A percentile compares a stretch with the other conserved stretches of the same genome.
phyloP scores from a whole-genome alignment of 345 rosid genomes.

The Eucalyptus erythrocorys region DNA sequence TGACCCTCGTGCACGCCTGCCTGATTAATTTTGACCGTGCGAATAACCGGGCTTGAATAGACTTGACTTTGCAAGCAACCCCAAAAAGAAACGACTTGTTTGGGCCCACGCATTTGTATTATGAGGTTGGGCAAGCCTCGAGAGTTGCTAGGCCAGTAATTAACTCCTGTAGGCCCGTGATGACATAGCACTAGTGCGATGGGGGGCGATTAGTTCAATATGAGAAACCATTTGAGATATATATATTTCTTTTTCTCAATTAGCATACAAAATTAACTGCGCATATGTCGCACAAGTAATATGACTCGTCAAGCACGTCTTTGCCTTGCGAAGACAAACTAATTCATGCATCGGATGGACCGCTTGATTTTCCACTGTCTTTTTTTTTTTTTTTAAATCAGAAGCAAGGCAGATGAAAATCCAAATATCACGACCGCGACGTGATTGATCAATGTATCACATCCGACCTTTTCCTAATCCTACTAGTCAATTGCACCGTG shows the following conservation, averaged over 20 bases:
- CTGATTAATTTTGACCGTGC: not conserved
- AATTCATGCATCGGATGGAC: not conserved
- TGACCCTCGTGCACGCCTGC: not conserved
- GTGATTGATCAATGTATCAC: not conserved
- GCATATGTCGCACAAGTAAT: not conserved
- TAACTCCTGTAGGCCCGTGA: not conserved
- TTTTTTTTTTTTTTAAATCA: not conserved
- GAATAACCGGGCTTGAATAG: not conserved
- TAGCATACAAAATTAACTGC: not conserved
- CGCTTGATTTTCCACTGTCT: not conserved
- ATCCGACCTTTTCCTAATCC: not conserved
- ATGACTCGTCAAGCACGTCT: not conserved
- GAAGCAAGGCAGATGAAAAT: not conserved
- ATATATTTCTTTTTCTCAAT: not conserved
- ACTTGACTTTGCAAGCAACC: not conserved
- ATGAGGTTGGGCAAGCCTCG: not conserved
- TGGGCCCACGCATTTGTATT: fast-evolving
- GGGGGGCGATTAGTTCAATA: not conserved
- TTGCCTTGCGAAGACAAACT: not conserved
- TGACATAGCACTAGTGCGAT: not conserved
- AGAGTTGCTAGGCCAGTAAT: not conserved
- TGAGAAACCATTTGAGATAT: not conserved
- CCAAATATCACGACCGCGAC: not conserved
- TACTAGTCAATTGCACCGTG: not conserved
- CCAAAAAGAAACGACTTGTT: not conserved